These are phyloP conservation scores for Pseudonitzschia delicatissima DNA, from an alignment of 108 stramenopile species.

Conservation along the genomic window DNA sequence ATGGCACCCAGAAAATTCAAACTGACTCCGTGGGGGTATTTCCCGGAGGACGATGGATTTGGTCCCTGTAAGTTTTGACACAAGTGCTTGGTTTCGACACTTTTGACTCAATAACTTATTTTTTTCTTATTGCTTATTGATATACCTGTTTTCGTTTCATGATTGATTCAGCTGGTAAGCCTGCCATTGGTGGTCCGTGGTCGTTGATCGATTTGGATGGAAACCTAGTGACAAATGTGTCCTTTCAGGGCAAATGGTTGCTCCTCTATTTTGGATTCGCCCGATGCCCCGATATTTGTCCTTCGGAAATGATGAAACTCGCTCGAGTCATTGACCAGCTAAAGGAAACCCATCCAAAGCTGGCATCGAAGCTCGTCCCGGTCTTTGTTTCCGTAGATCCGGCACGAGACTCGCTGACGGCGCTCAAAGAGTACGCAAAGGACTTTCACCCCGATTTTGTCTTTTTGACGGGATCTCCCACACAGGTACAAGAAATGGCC, in stretches of 20 bases:
- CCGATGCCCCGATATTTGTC: constrained; percentile 99
- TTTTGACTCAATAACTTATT: constrained; percentile 1
- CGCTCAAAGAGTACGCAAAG: constrained; percentile 82
- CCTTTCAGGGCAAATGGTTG: constrained; percentile 87
- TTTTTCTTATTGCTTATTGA: constrained; percentile 14
- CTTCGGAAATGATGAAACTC: constrained; percentile 98
- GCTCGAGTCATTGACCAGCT: constrained; percentile 91
- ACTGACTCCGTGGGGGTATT: constrained; percentile 79
- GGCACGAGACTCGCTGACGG: constrained; percentile 93
- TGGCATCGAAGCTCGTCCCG: constrained; percentile 75
- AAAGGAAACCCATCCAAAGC: constrained; percentile 67
- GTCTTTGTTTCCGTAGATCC: constrained; percentile 98
- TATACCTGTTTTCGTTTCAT: background rate
- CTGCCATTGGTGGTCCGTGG: constrained; percentile 89
- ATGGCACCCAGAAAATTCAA: constrained; percentile 82
- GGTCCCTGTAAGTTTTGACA: constrained; percentile 72
- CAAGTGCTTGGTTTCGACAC: background rate
- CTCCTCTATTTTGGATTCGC: constrained; percentile 99
- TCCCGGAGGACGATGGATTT: constrained; percentile 85
- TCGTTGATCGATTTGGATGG: constrained; percentile 85
- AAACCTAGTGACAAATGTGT: constrained; percentile 76
- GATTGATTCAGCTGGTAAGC: constrained; percentile 72
- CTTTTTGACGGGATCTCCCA: constrained; percentile 92
- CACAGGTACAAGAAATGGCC: constrained; percentile 93
- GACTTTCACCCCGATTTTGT: constrained; percentile 94